These are phyloP conservation scores for Phytopythium montanum DNA, from an alignment of 352 stramenopile species.

Conservation along the genomic window DNA sequence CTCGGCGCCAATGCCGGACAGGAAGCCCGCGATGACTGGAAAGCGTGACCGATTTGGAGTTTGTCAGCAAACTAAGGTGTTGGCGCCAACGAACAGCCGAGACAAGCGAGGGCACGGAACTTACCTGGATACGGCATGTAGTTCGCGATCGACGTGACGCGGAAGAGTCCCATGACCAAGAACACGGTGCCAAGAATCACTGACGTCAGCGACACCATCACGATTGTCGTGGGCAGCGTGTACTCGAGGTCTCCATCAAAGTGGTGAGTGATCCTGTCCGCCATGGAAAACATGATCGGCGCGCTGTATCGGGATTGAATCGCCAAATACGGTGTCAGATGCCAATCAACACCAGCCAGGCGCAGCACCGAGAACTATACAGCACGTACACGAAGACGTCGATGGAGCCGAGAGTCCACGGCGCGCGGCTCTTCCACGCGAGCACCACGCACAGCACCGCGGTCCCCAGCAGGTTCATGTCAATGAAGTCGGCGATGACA, in stretches of 20 bases:
- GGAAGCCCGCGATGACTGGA: conserved; percentile 69
- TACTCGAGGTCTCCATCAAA: conserved; percentile 56
- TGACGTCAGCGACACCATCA: conserved; percentile 73
- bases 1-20: conserved; percentile 74
- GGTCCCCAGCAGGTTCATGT: conserved; percentile 81
- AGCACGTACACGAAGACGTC: conserved; percentile 67
- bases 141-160: conserved; percentile 75
- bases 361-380: background rate
- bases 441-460: conserved; percentile 65
- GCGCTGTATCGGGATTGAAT: conserved; percentile 20
- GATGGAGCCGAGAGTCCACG: conserved; percentile 73
- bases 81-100: background rate
- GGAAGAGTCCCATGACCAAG: conserved; percentile 62
- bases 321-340: too few species aligned
- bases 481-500: conserved; percentile 76
- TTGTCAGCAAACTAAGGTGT: background rate
- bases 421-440: conserved; percentile 67
- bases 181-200: conserved; percentile 59
- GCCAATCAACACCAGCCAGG: too few species aligned
- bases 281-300: conserved; percentile 74
- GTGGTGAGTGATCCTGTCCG: conserved; percentile 53
- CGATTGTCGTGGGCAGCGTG: conserved; percentile 62
- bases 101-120: background rate
- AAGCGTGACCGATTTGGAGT: background rate
- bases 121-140: conserved; percentile 78